phyloP scores from a whole-genome alignment of 495 filamentous ascomycete species.

The Saxophila tyrrhenica region DNA sequence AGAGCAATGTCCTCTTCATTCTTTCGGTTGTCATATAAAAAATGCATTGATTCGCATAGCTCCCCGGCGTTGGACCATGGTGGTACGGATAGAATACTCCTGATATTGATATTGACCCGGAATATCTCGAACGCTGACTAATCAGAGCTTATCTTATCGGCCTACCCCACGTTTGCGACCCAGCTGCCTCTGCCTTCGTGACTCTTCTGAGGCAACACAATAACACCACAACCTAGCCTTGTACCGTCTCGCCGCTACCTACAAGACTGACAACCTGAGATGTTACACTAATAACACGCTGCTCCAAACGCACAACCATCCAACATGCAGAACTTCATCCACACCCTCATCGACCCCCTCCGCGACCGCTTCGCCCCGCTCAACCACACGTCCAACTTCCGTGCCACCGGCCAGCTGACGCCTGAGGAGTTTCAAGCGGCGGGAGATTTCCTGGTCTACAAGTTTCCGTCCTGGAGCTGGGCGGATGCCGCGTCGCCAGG shows the following conservation, averaged over 20 bases:
- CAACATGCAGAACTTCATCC: slow-evolving; percentile 46
- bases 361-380: slow-evolving; percentile 84
- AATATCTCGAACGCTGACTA: too few species aligned
- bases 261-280: not conserved
- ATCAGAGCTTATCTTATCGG: too few species aligned
- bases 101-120: too few species aligned
- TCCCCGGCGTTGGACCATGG: too few species aligned
- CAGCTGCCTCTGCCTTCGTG: too few species aligned
- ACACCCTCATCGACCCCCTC: slow-evolving; percentile 71
- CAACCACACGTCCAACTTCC: slow-evolving; percentile 84
- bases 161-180: too few species aligned
- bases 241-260: not conserved
- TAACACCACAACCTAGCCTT: not conserved
- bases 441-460: slow-evolving; percentile 97
- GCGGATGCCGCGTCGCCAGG: slow-evolving; percentile 65
- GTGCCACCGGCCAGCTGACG: slow-evolving; percentile 84
- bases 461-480: slow-evolving; percentile 99
- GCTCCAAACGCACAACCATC: not conserved
- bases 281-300: not conserved
- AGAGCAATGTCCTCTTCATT: too few species aligned
- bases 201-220: too few species aligned
- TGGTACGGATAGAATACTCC: too few species aligned
- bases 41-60: too few species aligned
- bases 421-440: slow-evolving; percentile 94
- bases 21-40: too few species aligned